Evolutionary conservation across 768 basidiomycete genomes (phyloP), one percentile per base, ranked within the genome.

Genomic region (Cystofilobasidium bisporidii): DNA sequence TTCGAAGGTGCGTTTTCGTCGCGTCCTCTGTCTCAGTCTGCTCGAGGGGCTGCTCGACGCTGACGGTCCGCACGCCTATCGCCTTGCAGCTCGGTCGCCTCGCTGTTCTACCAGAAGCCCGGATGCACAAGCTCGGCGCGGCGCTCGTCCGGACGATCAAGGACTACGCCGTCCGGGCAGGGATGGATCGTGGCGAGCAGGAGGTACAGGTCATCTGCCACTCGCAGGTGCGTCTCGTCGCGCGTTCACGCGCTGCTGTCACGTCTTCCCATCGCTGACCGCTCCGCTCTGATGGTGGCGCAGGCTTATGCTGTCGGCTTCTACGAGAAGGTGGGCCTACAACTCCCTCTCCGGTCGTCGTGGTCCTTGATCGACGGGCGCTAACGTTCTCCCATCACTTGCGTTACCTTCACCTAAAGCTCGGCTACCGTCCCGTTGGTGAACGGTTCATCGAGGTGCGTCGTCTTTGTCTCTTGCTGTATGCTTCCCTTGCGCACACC

Each of bases 81-180:
- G 2, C 20, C 24, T 24, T 75, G 87, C 89, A 90, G 78, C 83
- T 92, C 65, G 81, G 71, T 1, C 69, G 73, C 3, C 71, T 74
- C 18, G 71, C 71, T 22, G 82, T 91, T 45, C 81, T 86, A 71
- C 82, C 83, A 71, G 80, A 82, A 1, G 86, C 85, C 75, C 84
- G 90, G 57, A 77, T 80, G 61, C 80, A 79, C 79, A 79, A 80
- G 68, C 83, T 89, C 67, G 90, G 89, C 26, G 80, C 81, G 56
- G 81, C 80, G 68, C 84, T 92, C 64, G 85, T 90, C 30, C 73
- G 81, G 50, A 79, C 80, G 3, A 74, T 88, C 69, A 86, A 88
- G 72, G 77, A 80, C 43, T 87, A 84, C 83, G 81, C 82, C 67
- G 75, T 75, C 66, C 73, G 77, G 61, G 80, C 86, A 71, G 82